Evolutionary conservation across 73 alveolate species (phyloP), one percentile per base, ranked within the genome.

Genomic region (Paramecium biaurelia): DNA sequence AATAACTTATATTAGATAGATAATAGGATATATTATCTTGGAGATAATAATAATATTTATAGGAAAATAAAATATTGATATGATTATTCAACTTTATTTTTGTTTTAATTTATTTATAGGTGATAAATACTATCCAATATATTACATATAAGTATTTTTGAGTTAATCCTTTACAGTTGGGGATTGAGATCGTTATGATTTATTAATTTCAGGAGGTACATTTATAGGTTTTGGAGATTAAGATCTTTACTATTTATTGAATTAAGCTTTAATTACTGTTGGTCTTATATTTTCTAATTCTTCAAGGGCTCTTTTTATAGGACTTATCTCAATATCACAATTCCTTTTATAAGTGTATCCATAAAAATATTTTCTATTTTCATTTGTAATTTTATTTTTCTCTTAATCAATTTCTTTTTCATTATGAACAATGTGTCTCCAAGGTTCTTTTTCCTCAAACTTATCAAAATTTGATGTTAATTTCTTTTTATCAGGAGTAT

Each of bases 391-490:
- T 53, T 53, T 53, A 26, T 10, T 30, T 41, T 89, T 85, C 37
- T 89, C 95, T 76, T 92, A 85, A 38, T 93, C 70, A 37, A 26
- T 87, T 43, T 87, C 82, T 42, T 94, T 86, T 34, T 72, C 82
- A 59, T 68, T 34, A 11, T 93, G 32, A 3, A 53, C 28, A 6
- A n/a, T 57, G 37, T 95, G 96, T 43, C 67, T 86, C 93, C 93
- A 96, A n/a, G 98, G 98, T 45, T 96, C 98, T 53, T 92, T 95
- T 72, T 96, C 98, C 14, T 95, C 95, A 49, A 96, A 96, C 20
- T 96, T 90, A 63, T 96, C 98, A 76, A 96, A 96, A 41, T 96
- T 84, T 41, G 92, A 63, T 85, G 95, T 56, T 49, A 92, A 89
- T 24, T 93, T 94, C 24, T 94, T 96, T 23, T 93, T 76, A 8